Base-by-base conservation (phyloP, 192 early-diverging fungal species). In the Backusella parvicylindrica region DNA sequence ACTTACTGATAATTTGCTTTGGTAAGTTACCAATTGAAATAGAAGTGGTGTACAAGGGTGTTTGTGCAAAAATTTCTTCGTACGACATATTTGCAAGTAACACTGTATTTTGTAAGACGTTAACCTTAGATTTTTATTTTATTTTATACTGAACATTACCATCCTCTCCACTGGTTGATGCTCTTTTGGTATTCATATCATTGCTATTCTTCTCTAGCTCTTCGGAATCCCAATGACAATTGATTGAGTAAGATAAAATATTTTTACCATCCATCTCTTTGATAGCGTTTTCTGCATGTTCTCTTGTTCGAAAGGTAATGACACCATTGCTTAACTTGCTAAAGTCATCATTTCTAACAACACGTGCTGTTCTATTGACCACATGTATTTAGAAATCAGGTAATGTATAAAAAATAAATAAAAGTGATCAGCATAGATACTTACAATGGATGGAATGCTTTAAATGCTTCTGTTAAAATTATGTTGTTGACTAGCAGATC, bases 211-310 rank as follows among this genome's bases (percentile, higher is more conserved):
- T 31, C 21, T 56, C 84, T 70, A 23, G 1, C 5, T 95, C 93
- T 72, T 95, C 91, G 77, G 91, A 95, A 21, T 95, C 93, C 94
- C 95, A 96, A 84, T 93, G 93, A 68, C 94, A 93, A 47, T 93
- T 89, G 56, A 97, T 90, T 66, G 90, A 84, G 56, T 91, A 86
- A 79, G 89, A 93, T 74, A 93, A 94, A 43, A 97, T 82, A 86
- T 86, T 88, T 82, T 95, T 77, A 18, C 94, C 94, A 79, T 95
- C 93, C 96, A 96, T 96, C 23, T 87, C 73, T 41, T 72, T 69
- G 64, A 97, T 92, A n/a, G 95, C 95, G 68, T 84, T 86, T 71
- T 97, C 94, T 37, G 96, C 96, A 74, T 95, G 92, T 56, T 77
- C 77, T 63, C 91, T 92, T 56, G 95, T 91, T 79, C 89, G 85